Conservation (phyloP, 78 protist genomes). For the Emiliania huxleyi region DNA sequence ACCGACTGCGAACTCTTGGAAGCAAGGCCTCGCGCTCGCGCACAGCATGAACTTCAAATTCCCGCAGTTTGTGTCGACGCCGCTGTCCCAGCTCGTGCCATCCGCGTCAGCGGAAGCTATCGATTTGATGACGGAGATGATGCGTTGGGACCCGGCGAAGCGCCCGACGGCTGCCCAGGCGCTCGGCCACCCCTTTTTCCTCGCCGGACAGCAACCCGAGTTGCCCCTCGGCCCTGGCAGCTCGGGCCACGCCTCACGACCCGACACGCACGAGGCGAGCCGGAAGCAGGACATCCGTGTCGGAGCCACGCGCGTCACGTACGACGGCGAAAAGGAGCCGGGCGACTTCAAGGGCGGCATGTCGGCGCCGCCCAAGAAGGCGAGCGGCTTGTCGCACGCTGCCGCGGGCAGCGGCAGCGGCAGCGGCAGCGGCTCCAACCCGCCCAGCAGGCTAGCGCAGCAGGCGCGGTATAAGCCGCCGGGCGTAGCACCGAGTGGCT, state of each 20-base stretch:
- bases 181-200: constrained; percentile 84
- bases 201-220: background rate
- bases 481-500: background rate
- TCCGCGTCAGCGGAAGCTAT: constrained; percentile 81
- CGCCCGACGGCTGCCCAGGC: constrained; percentile 84
- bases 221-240: background rate
- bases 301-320: background rate
- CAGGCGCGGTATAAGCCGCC: background rate
- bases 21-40: constrained; percentile 76
- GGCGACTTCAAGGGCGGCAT: constrained; percentile 25
- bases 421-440: background rate
- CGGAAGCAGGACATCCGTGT: background rate
- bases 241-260: background rate
- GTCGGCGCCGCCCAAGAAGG: background rate
- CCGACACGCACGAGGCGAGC: background rate
- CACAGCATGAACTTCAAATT: constrained; percentile 65
- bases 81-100: constrained; percentile 61
- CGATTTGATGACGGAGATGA: constrained; percentile 71
- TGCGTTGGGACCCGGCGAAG: constrained; percentile 83
- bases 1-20: constrained; percentile 76
- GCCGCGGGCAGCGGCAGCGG: background rate
- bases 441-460: background rate
- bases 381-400: no score
- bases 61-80: constrained; percentile 70
- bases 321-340: background rate